Evolutionary conservation across 2,329 filamentous ascomycete species (phyloP), one percentile per base, ranked within the genome.

Genomic region (Furcasterigmium furcatum): DNA sequence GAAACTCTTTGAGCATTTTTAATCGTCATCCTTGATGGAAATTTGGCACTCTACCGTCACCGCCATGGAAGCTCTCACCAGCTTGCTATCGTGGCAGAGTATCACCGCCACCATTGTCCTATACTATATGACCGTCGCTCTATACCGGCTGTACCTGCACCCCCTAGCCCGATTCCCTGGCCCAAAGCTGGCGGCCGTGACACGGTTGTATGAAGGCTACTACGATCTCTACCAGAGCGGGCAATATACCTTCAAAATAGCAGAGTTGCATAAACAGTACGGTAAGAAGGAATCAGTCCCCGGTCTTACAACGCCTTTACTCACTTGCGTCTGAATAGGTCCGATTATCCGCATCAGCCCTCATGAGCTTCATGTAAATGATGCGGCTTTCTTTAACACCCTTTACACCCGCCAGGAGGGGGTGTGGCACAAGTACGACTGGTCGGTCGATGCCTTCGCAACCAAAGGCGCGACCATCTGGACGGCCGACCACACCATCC

Each of bases 121-220:
- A 10, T n/a, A 34, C 14, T 16, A 4, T 14, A 8, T 16, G 10
- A 16, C 30, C 30, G 30, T 34, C 30, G 30, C n/a, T 9, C n/a
- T 58, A 6, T 60, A 58, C 38, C 44, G 56, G 3, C 46, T 58
- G 3, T 56, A 51, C 27, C 39, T 55, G 12, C 51, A 48, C 21
- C 55, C 54, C 2, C 20, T 58, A 13, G 44, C 55, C 9, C 47
- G 49, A 6, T 53, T 58, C 10, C 56, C 56, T 3, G 56, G 56
- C 1, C 55, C 55, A 1, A 55, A 54, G 22, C 38, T 58, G 9
- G 56, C 56, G 5, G 56, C 47, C 9, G 16, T 41, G 10, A 48
- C 45, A 4, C 20, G 43, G 9, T 50, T 32, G 30, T 53, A 53
- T 25, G 35, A 47, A 32, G 19, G 13, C 16, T 46, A 43, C 38